phyloP scores from a whole-genome alignment of 768 basidiomycete species.

The Psilocybe cyanescens region DNA sequence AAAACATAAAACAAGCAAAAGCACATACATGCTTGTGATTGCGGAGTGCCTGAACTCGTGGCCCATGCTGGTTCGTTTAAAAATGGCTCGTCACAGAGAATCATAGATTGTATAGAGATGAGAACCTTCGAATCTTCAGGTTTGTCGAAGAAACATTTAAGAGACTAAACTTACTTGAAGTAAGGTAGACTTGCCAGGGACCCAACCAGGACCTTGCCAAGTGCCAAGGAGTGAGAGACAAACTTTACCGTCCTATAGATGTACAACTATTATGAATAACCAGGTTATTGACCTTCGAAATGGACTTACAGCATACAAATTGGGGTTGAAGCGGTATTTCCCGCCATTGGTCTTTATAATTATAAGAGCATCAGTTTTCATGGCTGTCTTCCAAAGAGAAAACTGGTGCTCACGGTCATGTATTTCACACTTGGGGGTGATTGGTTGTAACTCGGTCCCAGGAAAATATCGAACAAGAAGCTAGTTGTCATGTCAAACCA shows the following conservation, averaged over 20 bases:
- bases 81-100: conserved; percentile 92
- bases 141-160: background rate
- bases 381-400: background rate
- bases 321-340: conserved; percentile 92
- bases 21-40: conserved; percentile 75
- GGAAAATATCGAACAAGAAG: conserved; percentile 87
- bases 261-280: background rate
- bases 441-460: conserved; percentile 88
- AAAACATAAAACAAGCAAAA: background rate
- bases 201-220: conserved; percentile 94
- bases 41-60: conserved; percentile 67
- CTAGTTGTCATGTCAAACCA: conserved; percentile 18
- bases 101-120: conserved; percentile 96
- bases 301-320: conserved; percentile 80
- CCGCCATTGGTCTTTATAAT: conserved; percentile 76
- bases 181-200: conserved; percentile 86
- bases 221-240: conserved; percentile 91
- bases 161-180: conserved; percentile 60
- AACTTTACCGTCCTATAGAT: conserved; percentile 84
- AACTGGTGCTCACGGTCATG: conserved; percentile 52
- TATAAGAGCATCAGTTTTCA: background rate
- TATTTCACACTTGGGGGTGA: conserved; percentile 74
- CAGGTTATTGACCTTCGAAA: background rate
- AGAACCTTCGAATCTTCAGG: conserved; percentile 63
- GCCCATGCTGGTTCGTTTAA: conserved; percentile 94